Base-by-base conservation (phyloP, 1,284 basidiomycete species). In the Hymenochaete sp. region DNA sequence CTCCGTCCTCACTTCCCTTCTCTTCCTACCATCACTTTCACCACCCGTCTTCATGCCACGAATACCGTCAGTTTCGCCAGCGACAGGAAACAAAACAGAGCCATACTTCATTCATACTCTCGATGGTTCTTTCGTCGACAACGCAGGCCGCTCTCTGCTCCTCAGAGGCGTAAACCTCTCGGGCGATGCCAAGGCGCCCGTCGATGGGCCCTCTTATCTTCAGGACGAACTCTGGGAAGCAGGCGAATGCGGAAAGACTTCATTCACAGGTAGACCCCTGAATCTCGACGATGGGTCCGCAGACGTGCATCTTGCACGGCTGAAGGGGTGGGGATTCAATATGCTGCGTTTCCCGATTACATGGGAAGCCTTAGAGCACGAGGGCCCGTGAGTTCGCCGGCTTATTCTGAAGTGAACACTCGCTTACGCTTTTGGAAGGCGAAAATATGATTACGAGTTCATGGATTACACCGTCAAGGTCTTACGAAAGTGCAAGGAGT, bases 251-350 rank as follows among this genome's bases (percentile, higher is more conserved):
- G 92, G 89, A 25, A 77, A 77, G 1, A 69, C 76, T 50, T 77
- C 67, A 50, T 98, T 93, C 55, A 61, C 86, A 2, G 81, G 80
- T 0, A 70, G 82, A 39, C 91, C 92, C 0, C 67, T 98, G 25
- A 79, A 87, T 55, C 63, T 95, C 36, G 81, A 91, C 19, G 84
- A 92, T 58, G 87, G 86, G 14, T 79, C 79, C 1, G 91, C 84
- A 3, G 85, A 98, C 64, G 70, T 85, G n/a, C 95, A 98, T 57
- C 72, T 98, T 1, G 77, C 84, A 3, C 70, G 95, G 13, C 66
- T 98, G 14, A 72, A 77, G 49, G 84, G 86, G 0, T 98, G 93
- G 93, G 95, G 95, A 0, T 98, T 92, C 68, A 98, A 96, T 61
- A 72, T 86, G 62, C 64, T 98, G n/a, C 71, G 95, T 43, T 97